Conservation (phyloP, 83 land plant species). For the Larix sibirica region DNA sequence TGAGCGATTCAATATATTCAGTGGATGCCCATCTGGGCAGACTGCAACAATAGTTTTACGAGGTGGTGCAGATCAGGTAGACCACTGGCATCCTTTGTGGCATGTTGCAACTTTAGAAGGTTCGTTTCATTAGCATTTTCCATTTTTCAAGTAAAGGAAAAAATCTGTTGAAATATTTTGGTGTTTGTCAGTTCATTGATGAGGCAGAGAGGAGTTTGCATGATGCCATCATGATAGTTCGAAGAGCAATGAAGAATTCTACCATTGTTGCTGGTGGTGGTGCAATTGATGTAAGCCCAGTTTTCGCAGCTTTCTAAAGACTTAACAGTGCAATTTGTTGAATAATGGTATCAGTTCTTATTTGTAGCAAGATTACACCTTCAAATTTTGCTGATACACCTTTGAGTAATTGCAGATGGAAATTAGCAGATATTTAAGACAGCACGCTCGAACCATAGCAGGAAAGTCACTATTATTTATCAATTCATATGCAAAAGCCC, state of each 20-base stretch:
- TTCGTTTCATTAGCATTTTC: neutral
- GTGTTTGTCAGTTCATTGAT: constrained; percentile 80
- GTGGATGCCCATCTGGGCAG: constrained; percentile 93
- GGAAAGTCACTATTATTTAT: constrained; percentile 96
- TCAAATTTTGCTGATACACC: neutral
- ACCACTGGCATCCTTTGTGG: neutral
- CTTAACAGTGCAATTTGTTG: neutral
- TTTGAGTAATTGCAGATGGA: constrained; percentile 74
- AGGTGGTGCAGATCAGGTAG: constrained; percentile 99
- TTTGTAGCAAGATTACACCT: neutral
- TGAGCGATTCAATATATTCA: constrained; percentile 96
- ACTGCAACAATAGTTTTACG: constrained; percentile 98
- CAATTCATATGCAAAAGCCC: constrained; percentile 97
- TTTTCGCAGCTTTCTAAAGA: neutral
- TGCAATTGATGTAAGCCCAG: constrained; percentile 89
- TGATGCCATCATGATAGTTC: constrained; percentile 99
- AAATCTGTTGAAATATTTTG: neutral
- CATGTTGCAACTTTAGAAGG: neutral
- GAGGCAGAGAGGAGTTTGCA: constrained; percentile 99
- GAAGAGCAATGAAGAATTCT: constrained; percentile 97
- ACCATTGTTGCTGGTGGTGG: constrained; percentile 99
- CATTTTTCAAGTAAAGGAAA: neutral
- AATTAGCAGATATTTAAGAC: constrained; percentile 85
- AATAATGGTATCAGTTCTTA: neutral
- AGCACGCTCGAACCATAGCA: constrained; percentile 91